Percentiles rank a stretch among this genome's conserved stretches.
Conservation (phyloP, 2,329 filamentous ascomycete species). For the Chalara sp. region DNA sequence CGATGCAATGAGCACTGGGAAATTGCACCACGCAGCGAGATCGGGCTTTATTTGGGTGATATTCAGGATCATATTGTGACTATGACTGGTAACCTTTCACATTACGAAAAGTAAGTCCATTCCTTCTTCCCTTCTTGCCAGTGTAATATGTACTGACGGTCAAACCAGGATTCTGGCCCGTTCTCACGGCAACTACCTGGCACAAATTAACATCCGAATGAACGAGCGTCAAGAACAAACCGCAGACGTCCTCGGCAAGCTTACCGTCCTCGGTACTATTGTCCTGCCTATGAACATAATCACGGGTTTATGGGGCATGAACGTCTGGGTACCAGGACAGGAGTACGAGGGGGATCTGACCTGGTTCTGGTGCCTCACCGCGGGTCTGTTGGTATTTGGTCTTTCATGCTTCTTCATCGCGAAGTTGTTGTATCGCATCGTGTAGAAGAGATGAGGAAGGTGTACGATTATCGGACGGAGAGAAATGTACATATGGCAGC, state of each 20-base stretch:
- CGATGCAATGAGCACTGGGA: constrained; percentile 98
- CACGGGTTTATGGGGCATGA: constrained; percentile 98
- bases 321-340: constrained; percentile 92
- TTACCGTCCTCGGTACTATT: constrained; percentile 94
- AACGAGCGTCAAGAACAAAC: constrained; percentile 96
- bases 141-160: not conserved
- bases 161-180: constrained; percentile 69
- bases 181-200: constrained; percentile 95
- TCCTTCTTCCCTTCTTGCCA: not conserved
- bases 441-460: constrained; percentile 8
- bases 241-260: constrained; percentile 85
- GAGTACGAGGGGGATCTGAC: constrained; percentile 66
- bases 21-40: constrained; percentile 88
- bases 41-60: constrained; percentile 94
- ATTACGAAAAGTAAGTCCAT: constrained; percentile 81
- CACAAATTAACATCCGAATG: constrained; percentile 98
- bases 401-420: constrained; percentile 54
- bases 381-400: constrained; percentile 71
- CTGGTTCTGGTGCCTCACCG: constrained; percentile 74
- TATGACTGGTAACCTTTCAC: constrained; percentile 92
- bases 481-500: not conserved
- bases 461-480: not conserved
- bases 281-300: constrained; percentile 99
- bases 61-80: constrained; percentile 99
- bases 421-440: constrained; percentile 26